Conservation (phyloP, 78 protist genomes). For the Cavenderia fasciculata region DNA sequence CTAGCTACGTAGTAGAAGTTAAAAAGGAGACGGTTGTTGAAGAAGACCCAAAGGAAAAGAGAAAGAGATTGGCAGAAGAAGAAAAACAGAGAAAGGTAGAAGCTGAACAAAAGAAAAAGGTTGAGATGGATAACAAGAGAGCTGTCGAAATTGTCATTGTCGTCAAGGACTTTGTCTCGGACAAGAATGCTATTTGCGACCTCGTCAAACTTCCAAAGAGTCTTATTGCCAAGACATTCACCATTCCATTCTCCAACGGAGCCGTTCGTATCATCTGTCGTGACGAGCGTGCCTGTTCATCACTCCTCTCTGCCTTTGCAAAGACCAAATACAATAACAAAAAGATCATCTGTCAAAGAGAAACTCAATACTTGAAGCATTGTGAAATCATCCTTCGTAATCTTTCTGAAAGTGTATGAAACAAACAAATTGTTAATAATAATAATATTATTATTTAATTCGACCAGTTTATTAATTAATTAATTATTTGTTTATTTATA, state of each 20-base stretch:
- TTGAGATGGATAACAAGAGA: no score
- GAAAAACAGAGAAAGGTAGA: not conserved
- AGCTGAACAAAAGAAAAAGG: not conserved
- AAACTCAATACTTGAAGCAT: not conserved
- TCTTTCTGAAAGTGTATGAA: conserved; percentile 32
- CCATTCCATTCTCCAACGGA: conserved; percentile 42
- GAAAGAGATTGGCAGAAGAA: not conserved
- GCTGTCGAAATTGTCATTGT: conserved; percentile 6
- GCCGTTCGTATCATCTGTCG: conserved; percentile 45
- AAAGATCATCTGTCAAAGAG: not conserved
- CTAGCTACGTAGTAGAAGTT: not conserved
- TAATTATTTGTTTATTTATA: not conserved
- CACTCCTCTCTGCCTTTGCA: no score
- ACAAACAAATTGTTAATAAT: not conserved
- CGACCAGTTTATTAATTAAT: not conserved
- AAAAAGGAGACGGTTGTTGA: not conserved
- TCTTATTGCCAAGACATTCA: not conserved
- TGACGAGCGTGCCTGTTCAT: conserved; percentile 8
- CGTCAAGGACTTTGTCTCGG: not conserved
- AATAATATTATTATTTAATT: not conserved
- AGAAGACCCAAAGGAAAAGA: not conserved
- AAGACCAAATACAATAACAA: conserved; percentile 15
- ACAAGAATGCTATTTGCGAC: conserved; percentile 2
- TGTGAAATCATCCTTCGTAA: conserved; percentile 56
- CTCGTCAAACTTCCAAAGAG: not conserved